Evolutionary conservation across 768 basidiomycete genomes (phyloP).

Genomic region (Boletus barrowsii): DNA sequence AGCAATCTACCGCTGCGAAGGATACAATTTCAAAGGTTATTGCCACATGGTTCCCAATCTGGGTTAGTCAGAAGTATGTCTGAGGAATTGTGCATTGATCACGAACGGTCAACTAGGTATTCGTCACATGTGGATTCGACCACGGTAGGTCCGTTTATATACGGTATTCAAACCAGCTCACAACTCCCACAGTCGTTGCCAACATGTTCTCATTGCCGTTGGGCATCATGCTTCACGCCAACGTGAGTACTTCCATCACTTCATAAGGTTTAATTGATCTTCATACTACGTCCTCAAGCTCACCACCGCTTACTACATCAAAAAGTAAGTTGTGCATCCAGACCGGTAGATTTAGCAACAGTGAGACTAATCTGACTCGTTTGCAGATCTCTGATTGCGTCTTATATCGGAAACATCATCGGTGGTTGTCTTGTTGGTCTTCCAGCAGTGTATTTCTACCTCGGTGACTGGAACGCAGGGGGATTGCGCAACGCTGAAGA

Average conservation of each 20-base stretch:
- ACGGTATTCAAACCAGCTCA: background rate
- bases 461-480: slow-evolving; percentile 45
- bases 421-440: slow-evolving; percentile 63
- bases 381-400: slow-evolving; percentile 58
- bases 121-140: slow-evolving; percentile 68
- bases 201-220: slow-evolving; percentile 77
- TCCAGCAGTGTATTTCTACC: slow-evolving; percentile 63
- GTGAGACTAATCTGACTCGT: background rate
- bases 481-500: slow-evolving; percentile 42
- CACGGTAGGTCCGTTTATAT: slow-evolving; percentile 47
- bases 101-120: slow-evolving; percentile 41
- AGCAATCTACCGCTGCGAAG: slow-evolving; percentile 69
- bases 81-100: background rate
- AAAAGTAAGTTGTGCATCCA: slow-evolving; percentile 46
- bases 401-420: slow-evolving; percentile 64
- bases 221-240: slow-evolving; percentile 66
- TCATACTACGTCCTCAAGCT: slow-evolving; percentile 11
- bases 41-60: slow-evolving; percentile 72
- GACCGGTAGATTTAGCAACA: background rate
- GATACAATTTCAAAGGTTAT: slow-evolving; percentile 72
- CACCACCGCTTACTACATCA: slow-evolving; percentile 52
- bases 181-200: slow-evolving; percentile 48
- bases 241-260: slow-evolving; percentile 40
- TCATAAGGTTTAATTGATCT: slow-evolving; percentile 1
- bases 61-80: slow-evolving; percentile 41